Evolutionary conservation across 495 filamentous ascomycete species (phyloP).

Genomic region (Poronia punctata): DNA sequence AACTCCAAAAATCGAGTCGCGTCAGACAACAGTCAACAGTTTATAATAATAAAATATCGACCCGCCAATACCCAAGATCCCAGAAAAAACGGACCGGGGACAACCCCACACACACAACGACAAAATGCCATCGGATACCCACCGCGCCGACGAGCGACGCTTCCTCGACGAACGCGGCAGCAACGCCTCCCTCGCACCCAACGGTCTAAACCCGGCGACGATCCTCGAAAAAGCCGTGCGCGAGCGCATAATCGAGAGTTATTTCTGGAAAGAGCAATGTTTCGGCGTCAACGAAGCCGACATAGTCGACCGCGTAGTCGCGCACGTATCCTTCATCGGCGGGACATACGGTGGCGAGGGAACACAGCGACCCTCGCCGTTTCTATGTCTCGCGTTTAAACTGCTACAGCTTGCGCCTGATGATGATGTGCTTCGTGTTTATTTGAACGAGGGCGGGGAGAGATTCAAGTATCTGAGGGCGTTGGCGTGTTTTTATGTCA

Average conservation of each 20-base stretch:
- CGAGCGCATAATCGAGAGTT: slow-evolving; percentile 87
- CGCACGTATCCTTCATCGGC: slow-evolving; percentile 71
- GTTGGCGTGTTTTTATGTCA: slow-evolving; percentile 83
- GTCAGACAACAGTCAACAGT: too few species aligned
- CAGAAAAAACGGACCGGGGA: too few species aligned
- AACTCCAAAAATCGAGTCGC: too few species aligned
- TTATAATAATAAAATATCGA: too few species aligned
- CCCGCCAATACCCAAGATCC: too few species aligned
- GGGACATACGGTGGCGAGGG: slow-evolving; percentile 74
- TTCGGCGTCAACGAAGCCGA: slow-evolving; percentile 89
- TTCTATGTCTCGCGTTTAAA: slow-evolving; percentile 93
- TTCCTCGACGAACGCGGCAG: slow-evolving; percentile 72
- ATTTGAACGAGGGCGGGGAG: slow-evolving; percentile 63
- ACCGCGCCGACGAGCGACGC: slow-evolving; percentile 66
- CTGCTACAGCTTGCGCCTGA: slow-evolving; percentile 79
- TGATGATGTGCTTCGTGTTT: slow-evolving; percentile 72
- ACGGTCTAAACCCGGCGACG: slow-evolving; percentile 77
- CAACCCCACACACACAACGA: too few species aligned
- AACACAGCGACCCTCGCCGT: slow-evolving; percentile 81
- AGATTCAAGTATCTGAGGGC: slow-evolving; percentile 87
- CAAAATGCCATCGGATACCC: slow-evolving; percentile 26
- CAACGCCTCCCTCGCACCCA: slow-evolving; percentile 42
- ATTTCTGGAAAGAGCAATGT: slow-evolving; percentile 98
- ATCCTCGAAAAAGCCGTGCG: slow-evolving; percentile 90
- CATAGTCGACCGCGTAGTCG: slow-evolving; percentile 79